Evolutionary conservation across 768 basidiomycete species (phyloP), one percentile per base, ranked within the genome.

Genomic region (Lentinula boryana): DNA sequence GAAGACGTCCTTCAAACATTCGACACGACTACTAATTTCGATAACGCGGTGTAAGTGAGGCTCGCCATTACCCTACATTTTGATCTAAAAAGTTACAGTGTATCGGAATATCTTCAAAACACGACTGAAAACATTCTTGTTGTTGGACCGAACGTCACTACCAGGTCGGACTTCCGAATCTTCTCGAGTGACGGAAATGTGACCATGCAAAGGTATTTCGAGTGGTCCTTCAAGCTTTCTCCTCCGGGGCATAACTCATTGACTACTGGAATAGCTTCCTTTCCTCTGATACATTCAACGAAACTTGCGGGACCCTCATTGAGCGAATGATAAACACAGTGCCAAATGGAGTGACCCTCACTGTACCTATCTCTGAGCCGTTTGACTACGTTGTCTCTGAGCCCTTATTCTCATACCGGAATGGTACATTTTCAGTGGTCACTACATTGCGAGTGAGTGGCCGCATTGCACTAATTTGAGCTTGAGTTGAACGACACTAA

Each of bases 311-410:
- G 49, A 66, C 60, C 41, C 66, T 82, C 1, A 64, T 83, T 46
- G 69, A 69, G 53, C 74, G 76, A 44, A 82, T 83, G 81, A 61
- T 83, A 38, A 73, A 83, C 63, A 75, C 74, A 18, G 80, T 83
- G n/a, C 78, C 80, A 1, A 69, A 67, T 16, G 71, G 68, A 51
- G 79, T 83, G 16, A 71, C 68, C 1, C 66, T 83, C n/a, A 79
- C 78, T 32, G 75, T 72, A 16, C 70, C 80, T 8, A 65, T 81
- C 12, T 40, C 55, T 5, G 40, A 56, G 23, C 76, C 74, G 38
- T 72, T 69, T 57, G 80, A 81, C 33, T 49, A 58, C 63, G 76
- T 78, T 41, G 70, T 70, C 5, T 21, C 36, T 7, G 21, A 43
- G 3, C 55, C 41, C 67, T 68, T 54, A 74, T 74, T 33, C 72